Evolutionary conservation across 352 stramenopile genomes (phyloP), one percentile per base, ranked within the genome.

Genomic region (Phytopythium delawarense): DNA sequence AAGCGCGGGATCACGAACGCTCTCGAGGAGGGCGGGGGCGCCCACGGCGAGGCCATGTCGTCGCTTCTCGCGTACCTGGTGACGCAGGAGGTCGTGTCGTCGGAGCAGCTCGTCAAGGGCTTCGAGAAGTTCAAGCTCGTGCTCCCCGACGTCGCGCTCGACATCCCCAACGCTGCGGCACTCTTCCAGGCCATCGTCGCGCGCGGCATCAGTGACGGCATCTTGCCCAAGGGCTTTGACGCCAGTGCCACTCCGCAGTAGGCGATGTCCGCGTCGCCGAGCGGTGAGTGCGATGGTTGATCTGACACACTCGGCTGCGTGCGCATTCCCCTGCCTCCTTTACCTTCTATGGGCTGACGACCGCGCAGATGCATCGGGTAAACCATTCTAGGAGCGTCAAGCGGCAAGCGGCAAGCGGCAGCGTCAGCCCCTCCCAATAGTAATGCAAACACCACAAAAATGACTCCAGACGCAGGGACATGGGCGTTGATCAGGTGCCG

Each of bases 121-220:
- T 92, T 96, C 61, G 81, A 92, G 73, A 76, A 80, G 59, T 90
- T 96, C 58, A 89, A 89, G 57, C 59, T 84, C 52, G 78, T 84
- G 21, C 63, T 89, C 46, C 59, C 79, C 42, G 81, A 91, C 57
- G 75, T 91, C 20, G 74, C 79, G 45, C 72, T 91, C 42, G 81
- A 91, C 64, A 88, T 91, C 20, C 81, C 81, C 18, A 85, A 84
- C 45, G 81, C 81, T 5, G 62, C 74, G 7, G 52, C 63, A 25
- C 57, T 84, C 35, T 88, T 91, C 55, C 56, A 81, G 52, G 64
- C 65, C 21, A 65, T 81, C 42, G 70, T 74, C 35, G 57, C 64
- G 42, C 75, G 79, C 55, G 73, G 75, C 30, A 72, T 81, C 35
- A 85, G 75, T 59, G 73, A 81, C 42, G 73, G 73, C 23, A 79